These are phyloP conservation scores for Pseudogymnoascus sp. DNA, from an alignment of 2,329 filamentous ascomycete species.

Conservation along the genomic window DNA sequence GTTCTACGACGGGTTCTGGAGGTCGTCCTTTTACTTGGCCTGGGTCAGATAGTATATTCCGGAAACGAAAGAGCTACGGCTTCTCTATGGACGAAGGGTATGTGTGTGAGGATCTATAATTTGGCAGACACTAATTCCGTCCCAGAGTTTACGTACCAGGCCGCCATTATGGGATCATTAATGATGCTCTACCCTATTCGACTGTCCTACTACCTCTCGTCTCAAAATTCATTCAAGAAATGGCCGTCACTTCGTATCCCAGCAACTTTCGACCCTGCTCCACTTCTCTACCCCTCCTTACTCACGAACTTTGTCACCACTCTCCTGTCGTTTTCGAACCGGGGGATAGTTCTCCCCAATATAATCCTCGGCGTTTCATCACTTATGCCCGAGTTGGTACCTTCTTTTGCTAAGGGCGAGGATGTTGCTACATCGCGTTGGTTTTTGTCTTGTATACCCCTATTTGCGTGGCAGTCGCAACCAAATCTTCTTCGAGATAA, in stretches of 20 bases:
- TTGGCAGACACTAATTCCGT: conserved; percentile 16
- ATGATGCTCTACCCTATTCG: conserved; percentile 51
- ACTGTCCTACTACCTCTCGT: conserved; percentile 38
- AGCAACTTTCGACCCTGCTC: conserved; percentile 78
- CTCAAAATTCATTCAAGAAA: conserved; percentile 18
- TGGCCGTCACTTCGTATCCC: conserved; percentile 46
- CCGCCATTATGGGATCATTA: conserved; percentile 31
- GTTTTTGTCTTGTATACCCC: conserved; percentile 63
- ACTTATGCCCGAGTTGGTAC: conserved; percentile 65
- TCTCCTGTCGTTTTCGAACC: conserved; percentile 57
- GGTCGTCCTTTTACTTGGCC: conserved; percentile 40
- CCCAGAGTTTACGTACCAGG: conserved; percentile 24
- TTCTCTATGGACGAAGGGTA: conserved; percentile 45
- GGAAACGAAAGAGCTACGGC: conserved; percentile 4
- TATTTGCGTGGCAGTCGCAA: conserved; percentile 28
- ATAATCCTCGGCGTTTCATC: conserved; percentile 73
- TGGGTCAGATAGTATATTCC: conserved; percentile 39
- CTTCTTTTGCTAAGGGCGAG: conserved; percentile 46
- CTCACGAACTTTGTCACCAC: conserved; percentile 71
- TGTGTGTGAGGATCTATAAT: conserved; percentile 10
- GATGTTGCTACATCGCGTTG: conserved; percentile 67
- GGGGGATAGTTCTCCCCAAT: conserved; percentile 62
- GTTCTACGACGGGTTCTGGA: conserved; percentile 46
- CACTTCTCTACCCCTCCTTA: conserved; percentile 74
- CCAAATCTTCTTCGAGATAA: not conserved